These are phyloP conservation scores for Fabrea salina DNA, from an alignment of 169 alveolate genomes.

Conservation along the genomic window DNA sequence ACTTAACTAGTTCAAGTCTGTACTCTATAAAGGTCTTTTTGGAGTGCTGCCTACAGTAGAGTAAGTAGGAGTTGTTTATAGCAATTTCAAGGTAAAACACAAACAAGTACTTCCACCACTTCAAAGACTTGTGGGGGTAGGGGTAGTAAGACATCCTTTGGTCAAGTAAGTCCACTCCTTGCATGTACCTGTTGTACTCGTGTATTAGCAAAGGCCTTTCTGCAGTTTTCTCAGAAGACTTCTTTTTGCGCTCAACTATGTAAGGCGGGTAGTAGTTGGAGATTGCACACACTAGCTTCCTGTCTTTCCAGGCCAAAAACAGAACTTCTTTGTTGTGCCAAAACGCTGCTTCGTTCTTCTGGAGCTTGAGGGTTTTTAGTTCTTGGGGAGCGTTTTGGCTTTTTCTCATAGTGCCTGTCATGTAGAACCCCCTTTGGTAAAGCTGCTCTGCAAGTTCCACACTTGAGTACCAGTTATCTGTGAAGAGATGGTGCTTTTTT, in stretches of 20 bases:
- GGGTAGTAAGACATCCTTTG: not conserved
- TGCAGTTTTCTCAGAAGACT: constrained; percentile 1
- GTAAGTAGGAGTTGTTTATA: too few species aligned
- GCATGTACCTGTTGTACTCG: not conserved
- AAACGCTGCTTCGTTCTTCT: not conserved
- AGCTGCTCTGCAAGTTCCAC: constrained; percentile 13
- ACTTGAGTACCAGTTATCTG: constrained; percentile 34
- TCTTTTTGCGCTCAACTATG: not conserved
- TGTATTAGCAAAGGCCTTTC: not conserved
- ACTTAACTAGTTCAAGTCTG: too few species aligned
- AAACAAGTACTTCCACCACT: constrained; percentile 33
- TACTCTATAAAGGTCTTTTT: too few species aligned
- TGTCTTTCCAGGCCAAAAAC: not conserved
- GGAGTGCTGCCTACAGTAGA: too few species aligned
- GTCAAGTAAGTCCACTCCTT: not conserved
- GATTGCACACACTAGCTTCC: not conserved
- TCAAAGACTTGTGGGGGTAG: not conserved
- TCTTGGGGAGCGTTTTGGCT: not conserved
- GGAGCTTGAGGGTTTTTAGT: not conserved
- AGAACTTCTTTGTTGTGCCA: not conserved
- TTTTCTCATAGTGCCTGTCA: constrained; percentile 6
- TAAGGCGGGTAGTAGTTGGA: not conserved
- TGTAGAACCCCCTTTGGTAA: not conserved
- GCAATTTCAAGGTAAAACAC: too few species aligned
- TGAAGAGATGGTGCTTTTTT: not conserved